These are phyloP conservation scores for Talaromyces rugulosus DNA, from an alignment of 2,329 filamentous ascomycete genomes.

Conservation along the genomic window DNA sequence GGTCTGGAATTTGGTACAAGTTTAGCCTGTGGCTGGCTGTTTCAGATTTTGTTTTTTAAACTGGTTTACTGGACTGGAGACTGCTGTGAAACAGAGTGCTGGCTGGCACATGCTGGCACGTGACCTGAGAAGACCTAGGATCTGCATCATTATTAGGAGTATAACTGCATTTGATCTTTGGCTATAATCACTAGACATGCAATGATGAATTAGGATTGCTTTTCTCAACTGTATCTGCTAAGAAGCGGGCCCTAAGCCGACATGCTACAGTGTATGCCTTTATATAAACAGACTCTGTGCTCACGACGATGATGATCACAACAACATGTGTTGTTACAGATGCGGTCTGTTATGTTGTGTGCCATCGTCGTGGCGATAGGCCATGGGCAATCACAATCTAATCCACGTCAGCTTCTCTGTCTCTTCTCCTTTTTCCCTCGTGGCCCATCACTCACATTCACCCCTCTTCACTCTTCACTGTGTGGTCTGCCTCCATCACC, in stretches of 20 bases:
- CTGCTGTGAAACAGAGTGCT: neutral
- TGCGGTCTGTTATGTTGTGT: neutral
- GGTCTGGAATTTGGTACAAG: too few species aligned
- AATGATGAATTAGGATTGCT: too few species aligned
- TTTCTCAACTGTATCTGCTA: neutral
- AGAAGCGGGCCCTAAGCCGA: too few species aligned
- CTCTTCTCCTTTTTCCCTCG: neutral
- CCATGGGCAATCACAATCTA: neutral
- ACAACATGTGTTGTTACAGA: neutral
- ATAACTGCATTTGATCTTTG: neutral
- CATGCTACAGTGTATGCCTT: too few species aligned
- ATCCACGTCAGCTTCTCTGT: neutral
- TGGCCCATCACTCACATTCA: neutral
- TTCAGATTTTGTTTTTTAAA: neutral
- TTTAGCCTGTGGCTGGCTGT: neutral
- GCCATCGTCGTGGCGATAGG: neutral
- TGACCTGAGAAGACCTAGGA: slow-evolving; percentile 1
- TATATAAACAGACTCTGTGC: neutral
- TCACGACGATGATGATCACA: neutral
- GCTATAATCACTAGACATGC: neutral
- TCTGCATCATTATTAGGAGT: neutral
- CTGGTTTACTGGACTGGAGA: neutral
- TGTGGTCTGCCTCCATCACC: neutral
- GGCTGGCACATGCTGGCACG: neutral
- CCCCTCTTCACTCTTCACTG: neutral